phyloP scores from a whole-genome alignment of 306 rosid species.

The Luffa aegyptiaca region DNA sequence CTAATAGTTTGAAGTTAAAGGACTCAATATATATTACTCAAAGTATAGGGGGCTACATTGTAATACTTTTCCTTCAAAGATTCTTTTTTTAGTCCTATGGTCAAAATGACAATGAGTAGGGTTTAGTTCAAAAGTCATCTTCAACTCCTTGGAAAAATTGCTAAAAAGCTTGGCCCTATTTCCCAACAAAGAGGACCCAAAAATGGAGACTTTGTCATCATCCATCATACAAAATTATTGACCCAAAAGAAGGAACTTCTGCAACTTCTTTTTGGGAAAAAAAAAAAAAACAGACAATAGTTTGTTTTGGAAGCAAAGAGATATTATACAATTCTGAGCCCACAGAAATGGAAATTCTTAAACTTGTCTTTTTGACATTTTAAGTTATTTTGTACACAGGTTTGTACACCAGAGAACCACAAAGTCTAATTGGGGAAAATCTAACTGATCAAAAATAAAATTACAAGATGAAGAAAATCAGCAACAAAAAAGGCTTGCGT shows the following conservation, averaged over 20 bases:
- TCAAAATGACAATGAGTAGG: not conserved
- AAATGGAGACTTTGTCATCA: not conserved
- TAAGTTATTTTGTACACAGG: slow-evolving; percentile 4
- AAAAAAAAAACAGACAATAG: not conserved
- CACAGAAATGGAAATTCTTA: not conserved
- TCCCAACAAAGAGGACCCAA: not conserved
- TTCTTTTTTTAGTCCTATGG: not conserved
- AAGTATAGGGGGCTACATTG: no score
- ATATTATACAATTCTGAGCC: not conserved
- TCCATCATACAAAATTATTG: not conserved
- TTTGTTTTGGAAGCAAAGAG: not conserved
- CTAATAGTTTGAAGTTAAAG: no score
- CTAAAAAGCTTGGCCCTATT: not conserved
- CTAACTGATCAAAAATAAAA: slow-evolving; percentile 2
- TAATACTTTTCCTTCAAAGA: not conserved
- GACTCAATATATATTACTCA: no score
- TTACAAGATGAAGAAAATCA: not conserved
- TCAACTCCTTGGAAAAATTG: not conserved
- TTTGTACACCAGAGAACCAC: not conserved
- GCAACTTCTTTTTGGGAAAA: not conserved
- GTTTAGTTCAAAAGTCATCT: not conserved
- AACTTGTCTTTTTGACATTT: slow-evolving; percentile 7
- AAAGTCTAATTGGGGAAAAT: not conserved
- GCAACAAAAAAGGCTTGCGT: slow-evolving; percentile 3
- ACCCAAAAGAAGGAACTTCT: not conserved